phyloP scores from a whole-genome alignment of 768 basidiomycete genomes.

The Leucogyrophana mollusca region DNA sequence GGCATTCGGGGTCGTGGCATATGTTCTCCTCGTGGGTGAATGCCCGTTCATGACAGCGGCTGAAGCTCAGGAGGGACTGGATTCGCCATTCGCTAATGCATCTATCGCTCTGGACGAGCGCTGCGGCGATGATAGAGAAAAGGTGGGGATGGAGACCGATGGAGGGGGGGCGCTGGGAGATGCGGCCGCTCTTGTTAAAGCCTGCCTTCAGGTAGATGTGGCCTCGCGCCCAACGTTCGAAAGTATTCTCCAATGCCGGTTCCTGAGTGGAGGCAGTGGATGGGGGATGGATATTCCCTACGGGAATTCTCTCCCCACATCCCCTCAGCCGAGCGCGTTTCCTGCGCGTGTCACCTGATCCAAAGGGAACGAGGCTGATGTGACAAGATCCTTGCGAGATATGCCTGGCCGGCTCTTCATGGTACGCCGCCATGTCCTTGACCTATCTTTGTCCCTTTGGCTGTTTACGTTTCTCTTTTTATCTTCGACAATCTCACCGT shows the following conservation, averaged over 20 bases:
- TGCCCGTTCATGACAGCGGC: slow-evolving; percentile 90
- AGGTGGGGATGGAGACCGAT: slow-evolving; percentile 74
- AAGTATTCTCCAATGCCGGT: slow-evolving; percentile 72
- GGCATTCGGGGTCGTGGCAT: slow-evolving; percentile 97
- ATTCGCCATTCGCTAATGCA: slow-evolving; percentile 72
- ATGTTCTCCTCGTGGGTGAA: slow-evolving; percentile 90
- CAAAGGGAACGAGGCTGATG: slow-evolving; percentile 12
- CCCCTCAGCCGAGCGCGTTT: slow-evolving; percentile 31
- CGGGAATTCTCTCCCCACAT: slow-evolving; percentile 20
- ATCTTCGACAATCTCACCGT: slow-evolving; percentile 8
- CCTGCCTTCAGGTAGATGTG: slow-evolving; percentile 82
- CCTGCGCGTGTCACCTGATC: slow-evolving; percentile 26
- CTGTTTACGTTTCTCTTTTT: slow-evolving; percentile 8
- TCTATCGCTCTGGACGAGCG: slow-evolving; percentile 78
- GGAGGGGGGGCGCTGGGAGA: slow-evolving; percentile 84
- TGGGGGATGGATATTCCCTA: slow-evolving; percentile 52
- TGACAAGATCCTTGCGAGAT: slow-evolving; percentile 6
- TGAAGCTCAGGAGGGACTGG: slow-evolving; percentile 85
- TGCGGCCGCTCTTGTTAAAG: slow-evolving; percentile 78
- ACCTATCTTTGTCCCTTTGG: slow-evolving; percentile 6
- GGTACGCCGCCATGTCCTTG: slow-evolving; percentile 13
- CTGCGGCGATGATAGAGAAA: slow-evolving; percentile 71
- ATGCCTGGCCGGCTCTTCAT: slow-evolving; percentile 2
- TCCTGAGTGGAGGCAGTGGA: slow-evolving; percentile 74
- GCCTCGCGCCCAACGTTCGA: slow-evolving; percentile 84